These are phyloP conservation scores for Lobosporangium transversale DNA, from an alignment of 192 early-diverging fungal species.

Conservation along the genomic window DNA sequence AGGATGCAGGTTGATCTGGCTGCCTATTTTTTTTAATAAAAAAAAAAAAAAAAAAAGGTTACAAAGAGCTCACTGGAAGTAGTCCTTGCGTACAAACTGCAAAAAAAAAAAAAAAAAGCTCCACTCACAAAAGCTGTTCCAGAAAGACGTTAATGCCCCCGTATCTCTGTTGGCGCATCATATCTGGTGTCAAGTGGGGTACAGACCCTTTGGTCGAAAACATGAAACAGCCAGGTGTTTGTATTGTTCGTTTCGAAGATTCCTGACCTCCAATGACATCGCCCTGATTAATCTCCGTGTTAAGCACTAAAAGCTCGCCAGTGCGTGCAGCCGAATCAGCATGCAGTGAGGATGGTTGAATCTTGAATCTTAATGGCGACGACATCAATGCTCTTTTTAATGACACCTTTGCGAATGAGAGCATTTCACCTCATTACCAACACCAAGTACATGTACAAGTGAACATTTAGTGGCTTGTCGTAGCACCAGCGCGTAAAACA, in stretches of 20 bases:
- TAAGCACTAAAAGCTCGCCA: too few species aligned
- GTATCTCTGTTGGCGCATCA: slow-evolving; percentile 51
- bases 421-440: too few species aligned
- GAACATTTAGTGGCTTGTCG: too few species aligned
- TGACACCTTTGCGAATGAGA: too few species aligned
- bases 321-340: too few species aligned
- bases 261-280: too few species aligned
- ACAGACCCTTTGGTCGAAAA: slow-evolving; percentile 63
- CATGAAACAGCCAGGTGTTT: slow-evolving; percentile 65
- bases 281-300: too few species aligned
- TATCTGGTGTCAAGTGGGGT: slow-evolving; percentile 65
- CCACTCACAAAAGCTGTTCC: slow-evolving; percentile 58
- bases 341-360: too few species aligned
- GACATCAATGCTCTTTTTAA: too few species aligned
- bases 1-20: slow-evolving; percentile 26
- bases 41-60: neutral
- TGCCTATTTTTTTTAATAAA: slow-evolving; percentile 7
- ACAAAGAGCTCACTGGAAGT: neutral
- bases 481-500: too few species aligned
- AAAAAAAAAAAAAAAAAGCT: neutral
- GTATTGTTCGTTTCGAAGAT: slow-evolving; percentile 34
- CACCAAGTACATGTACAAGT: too few species aligned
- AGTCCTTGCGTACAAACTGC: neutral
- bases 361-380: too few species aligned
- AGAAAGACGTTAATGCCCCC: slow-evolving; percentile 57